Base-by-base conservation (phyloP, 768 basidiomycete genomes). In the Tricholoma hemisulphureum region DNA sequence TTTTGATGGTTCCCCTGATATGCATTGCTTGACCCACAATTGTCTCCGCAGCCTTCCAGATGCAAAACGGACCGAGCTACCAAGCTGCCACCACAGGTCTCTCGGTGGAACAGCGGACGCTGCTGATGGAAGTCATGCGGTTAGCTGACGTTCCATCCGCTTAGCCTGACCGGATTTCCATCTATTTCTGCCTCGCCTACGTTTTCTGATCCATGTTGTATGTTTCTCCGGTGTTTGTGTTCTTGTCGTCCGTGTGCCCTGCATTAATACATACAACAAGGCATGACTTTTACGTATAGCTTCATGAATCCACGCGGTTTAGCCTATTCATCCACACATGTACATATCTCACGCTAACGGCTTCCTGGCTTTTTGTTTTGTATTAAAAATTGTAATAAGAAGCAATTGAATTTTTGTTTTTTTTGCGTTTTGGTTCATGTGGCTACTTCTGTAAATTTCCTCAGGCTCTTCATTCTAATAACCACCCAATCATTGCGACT, bases 101-200 rank as follows among this genome's bases (percentile, higher is more conserved):
- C 61, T 79, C 77, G 55, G 78, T 89, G 41, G 91, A 93, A 21
- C 87, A 89, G 64, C 91, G 91, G 69, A 88, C 89, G 1, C 66
- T 86, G 54, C 79, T 93, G 56, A 93, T 93, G 89, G 91, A 94
- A 67, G 83, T 92, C 58, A 91, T 93, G 89, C 78, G 80, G 52
- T 76, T 82, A 67, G 89, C 89, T 26, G 87, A 88, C 62, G 54
- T 61, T 20, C 62, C 58, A 57, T 56, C 64, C 23, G 51, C 56
- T 46, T 51, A 50, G 29, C 28, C 32, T 34, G 34, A 21, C 14
- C 58, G 56, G 41, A 41, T 53, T 51, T 60, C 55, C 48, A 43
- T 34, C 14, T 20, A 31, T 24, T 21, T 18, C 45, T 46, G 24
- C n/a, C 32, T 61, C 57, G 43, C 50, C 55, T 51, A 28, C 50